Percentiles rank a stretch among this genome's conserved stretches.
Conservation (phyloP, 2,329 filamentous ascomycete genomes). For the Botrytis byssoidea region DNA sequence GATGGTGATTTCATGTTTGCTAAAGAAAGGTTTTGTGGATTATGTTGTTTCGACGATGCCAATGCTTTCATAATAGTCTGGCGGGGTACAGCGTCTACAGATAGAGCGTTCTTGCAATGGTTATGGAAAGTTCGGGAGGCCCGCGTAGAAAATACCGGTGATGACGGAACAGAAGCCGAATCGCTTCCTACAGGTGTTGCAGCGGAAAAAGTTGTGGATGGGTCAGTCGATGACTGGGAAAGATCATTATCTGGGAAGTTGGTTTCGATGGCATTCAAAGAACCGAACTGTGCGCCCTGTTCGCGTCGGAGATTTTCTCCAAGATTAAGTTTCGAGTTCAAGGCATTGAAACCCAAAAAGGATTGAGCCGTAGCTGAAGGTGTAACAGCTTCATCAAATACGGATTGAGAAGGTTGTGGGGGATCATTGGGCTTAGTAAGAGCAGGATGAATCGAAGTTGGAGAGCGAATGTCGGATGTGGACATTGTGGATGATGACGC, state of each 20-base stretch:
- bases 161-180: conserved; percentile 33
- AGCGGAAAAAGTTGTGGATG: conserved; percentile 28
- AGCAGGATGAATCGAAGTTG: conserved; percentile 51
- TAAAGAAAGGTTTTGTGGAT: conserved; percentile 45
- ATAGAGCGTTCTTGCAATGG: conserved; percentile 39
- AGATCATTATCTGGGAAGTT: conserved; percentile 33
- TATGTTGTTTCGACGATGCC: conserved; percentile 62
- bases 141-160: conserved; percentile 31
- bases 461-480: conserved; percentile 47
- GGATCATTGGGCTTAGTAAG: conserved; percentile 43
- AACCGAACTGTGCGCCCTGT: conserved; percentile 45
- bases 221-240: conserved; percentile 28
- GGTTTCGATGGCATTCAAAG: conserved; percentile 38
- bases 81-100: conserved; percentile 55
- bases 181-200: conserved; percentile 36
- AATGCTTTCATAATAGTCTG: conserved; percentile 83
- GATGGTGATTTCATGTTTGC: conserved; percentile 16
- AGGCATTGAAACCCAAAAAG: conserved; percentile 33
- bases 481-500: conserved; percentile 40
- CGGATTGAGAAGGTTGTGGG: conserved; percentile 24
- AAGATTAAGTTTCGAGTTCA: conserved; percentile 35
- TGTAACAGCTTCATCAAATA: conserved; percentile 33
- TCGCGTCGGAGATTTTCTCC: conserved; percentile 45
- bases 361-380: conserved; percentile 27
- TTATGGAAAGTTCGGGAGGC: conserved; percentile 27